phyloP scores from a whole-genome alignment of 257 asterid genomes.

The Primulina huaijiensis region DNA sequence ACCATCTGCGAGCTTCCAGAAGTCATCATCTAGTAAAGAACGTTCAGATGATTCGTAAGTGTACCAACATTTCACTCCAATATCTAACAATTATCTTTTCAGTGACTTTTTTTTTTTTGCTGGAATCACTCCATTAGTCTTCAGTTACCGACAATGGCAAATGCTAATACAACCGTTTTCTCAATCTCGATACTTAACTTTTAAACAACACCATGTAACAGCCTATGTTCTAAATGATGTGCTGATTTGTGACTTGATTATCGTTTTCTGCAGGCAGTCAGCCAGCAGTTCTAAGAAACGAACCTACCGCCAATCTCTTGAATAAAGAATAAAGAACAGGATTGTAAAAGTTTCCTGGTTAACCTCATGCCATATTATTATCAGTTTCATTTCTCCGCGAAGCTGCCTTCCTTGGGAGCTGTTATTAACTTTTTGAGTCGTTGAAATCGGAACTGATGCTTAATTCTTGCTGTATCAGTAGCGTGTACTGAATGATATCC shows the following conservation, averaged over 20 bases:
- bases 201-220: background rate
- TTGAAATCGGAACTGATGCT: constrained; percentile 29
- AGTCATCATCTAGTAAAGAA: constrained; percentile 58
- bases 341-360: constrained; percentile 8
- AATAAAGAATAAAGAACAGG: constrained; percentile 27
- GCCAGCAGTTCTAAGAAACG: constrained; percentile 67
- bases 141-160: background rate
- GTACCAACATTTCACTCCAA: background rate
- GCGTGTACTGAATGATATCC: constrained; percentile 20
- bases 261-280: constrained; percentile 45
- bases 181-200: background rate
- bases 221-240: no score
- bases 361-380: constrained; percentile 22
- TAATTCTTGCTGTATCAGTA: constrained; percentile 36
- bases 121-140: background rate
- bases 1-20: constrained; percentile 47
- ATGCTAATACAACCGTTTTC: background rate
- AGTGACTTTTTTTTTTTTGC: background rate
- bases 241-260: constrained; percentile 14
- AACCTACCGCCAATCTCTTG: constrained; percentile 41
- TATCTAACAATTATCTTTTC: background rate
- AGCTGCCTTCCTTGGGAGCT: constrained; percentile 31
- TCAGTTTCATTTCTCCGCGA: constrained; percentile 24
- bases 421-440: constrained; percentile 25
- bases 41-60: constrained; percentile 72